Base-by-base conservation (phyloP, 768 basidiomycete species). In the Boletus rubescentipes region DNA sequence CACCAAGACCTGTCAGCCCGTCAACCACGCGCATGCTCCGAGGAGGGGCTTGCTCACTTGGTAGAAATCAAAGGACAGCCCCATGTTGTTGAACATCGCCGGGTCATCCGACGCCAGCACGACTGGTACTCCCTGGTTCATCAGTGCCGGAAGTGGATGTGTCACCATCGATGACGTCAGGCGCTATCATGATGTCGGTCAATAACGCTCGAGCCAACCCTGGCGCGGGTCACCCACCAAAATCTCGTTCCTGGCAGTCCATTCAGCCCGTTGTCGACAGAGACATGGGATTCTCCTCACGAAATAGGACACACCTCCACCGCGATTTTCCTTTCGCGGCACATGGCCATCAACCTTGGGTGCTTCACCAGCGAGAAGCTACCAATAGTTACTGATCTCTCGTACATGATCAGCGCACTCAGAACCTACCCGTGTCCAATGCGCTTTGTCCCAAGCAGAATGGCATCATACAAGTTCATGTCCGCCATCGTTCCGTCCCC, bases 81-180 rank as follows among this genome's bases (percentile, higher is more conserved):
- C 87, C 80, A 85, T 82, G 60, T 83, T 86, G 15, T 84, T 86
- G 60, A 90, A 90, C 16, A 84, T 78, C 1, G 85, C 74, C 1
- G 89, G 89, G 61, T 89, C 88, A 61, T 90, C 89, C 3, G 84
- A 87, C 59, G 77, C 83, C 9, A 91, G 74, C 3, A 81, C 81
- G 15, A 90, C 83, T 0, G 85, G 83, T 5, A 90, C 76, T 0
- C 87, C 87, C 58, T 87, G 77, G 68, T 86, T 89, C 51, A 90
- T 67, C 42, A 88, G 60, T 9, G 78, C 73, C 2, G 87, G 85
- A 29, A 90, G 75, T 2, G 86, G 86, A 62, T 89, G 87, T 77
- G 82, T 83, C 5, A 82, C 83, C 81, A 90, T 89, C 15, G 87
- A 88, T 9, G 86, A 83, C 10, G 87, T 86, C 51, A 88, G 72